Base-by-base conservation (phyloP, 2,329 filamentous ascomycete species). In the Penicillium vulpinum region DNA sequence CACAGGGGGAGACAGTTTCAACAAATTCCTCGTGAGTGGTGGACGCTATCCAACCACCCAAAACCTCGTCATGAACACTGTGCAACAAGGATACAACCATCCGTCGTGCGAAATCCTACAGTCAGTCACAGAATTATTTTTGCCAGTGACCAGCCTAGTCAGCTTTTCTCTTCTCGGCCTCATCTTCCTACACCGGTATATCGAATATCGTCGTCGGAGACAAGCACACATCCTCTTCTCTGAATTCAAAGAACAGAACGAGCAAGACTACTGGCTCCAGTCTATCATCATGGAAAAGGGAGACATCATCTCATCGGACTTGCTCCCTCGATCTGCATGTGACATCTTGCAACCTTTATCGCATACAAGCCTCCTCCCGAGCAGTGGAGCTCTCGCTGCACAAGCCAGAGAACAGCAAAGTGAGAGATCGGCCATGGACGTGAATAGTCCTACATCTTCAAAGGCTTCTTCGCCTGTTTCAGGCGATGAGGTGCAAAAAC, bases 311-410 rank as follows among this genome's bases (percentile, higher is more conserved):
- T 47, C 49, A 49, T 9, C 36, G 4, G 28, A 24, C 48, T 29
- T 39, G 28, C 56, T 33, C 28, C 54, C 54, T 11, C 38, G 50
- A 3, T 61, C 64, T 13, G 64, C 64, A 10, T 56, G 54, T 31
- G 62, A 67, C 52, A 54, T 66, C n/a, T 28, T 67, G 10, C 54
- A 50, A 31, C 63, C 64, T 16, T 51, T 67, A 4, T 67, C 64
- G 21, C 56, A 53, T 16, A 54, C 55, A 21, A 51, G 58, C 6
- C 38, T 47, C 8, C 61, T 64, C 18, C 64, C 63, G 4, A 65
- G 45, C 50, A 67, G 64, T 40, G 64, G 64, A 29, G 51, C 53
- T 5, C 62, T 67, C 26, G 64, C 64, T 16, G 60, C 62, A 5
- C 57, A 50, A 38, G 63, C 49, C 21, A 53, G 60, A 15, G 54